phyloP scores from a whole-genome alignment of 768 basidiomycete genomes.

The Phylloporus sp. region DNA sequence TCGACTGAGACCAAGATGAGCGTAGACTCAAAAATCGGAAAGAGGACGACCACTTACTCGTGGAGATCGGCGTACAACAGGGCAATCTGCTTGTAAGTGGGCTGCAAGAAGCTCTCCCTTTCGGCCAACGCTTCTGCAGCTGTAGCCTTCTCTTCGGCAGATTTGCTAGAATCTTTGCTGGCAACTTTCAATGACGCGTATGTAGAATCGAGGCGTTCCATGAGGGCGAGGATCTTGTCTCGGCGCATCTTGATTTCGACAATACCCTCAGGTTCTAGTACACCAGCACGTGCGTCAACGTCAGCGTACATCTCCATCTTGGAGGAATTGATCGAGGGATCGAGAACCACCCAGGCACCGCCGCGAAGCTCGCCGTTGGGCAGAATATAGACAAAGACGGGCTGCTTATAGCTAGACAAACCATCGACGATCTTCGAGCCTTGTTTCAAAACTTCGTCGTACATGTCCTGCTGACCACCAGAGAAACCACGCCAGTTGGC shows the following conservation, averaged over 20 bases:
- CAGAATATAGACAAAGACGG: conserved; percentile 97
- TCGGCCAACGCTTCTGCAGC: conserved; percentile 66
- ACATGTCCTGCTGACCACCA: conserved; percentile 99
- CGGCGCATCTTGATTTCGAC: conserved; percentile 97
- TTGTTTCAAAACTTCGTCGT: conserved; percentile 94
- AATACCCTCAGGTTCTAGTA: conserved; percentile 94
- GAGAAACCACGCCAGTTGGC: conserved; percentile 99
- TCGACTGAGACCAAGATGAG: conserved; percentile 51
- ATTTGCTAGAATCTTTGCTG: conserved; percentile 70
- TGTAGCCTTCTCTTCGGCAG: conserved; percentile 67
- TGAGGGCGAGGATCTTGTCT: conserved; percentile 83
- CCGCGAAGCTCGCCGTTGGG: conserved; percentile 98
- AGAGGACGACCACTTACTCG: conserved; percentile 56
- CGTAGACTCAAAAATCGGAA: not conserved
- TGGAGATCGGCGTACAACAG: conserved; percentile 94
- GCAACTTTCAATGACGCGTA: conserved; percentile 80
- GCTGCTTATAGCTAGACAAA: conserved; percentile 93
- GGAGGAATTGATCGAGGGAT: conserved; percentile 93
- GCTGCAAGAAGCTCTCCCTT: conserved; percentile 77
- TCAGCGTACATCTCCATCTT: conserved; percentile 99
- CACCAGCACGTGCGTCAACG: conserved; percentile 91
- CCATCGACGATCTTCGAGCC: conserved; percentile 99
- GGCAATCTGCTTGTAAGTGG: conserved; percentile 92
- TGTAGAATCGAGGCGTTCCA: conserved; percentile 88
- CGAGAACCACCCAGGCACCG: conserved; percentile 98